Conservation (phyloP, 345 rosid species). For the Bretschneidera sinensis region DNA sequence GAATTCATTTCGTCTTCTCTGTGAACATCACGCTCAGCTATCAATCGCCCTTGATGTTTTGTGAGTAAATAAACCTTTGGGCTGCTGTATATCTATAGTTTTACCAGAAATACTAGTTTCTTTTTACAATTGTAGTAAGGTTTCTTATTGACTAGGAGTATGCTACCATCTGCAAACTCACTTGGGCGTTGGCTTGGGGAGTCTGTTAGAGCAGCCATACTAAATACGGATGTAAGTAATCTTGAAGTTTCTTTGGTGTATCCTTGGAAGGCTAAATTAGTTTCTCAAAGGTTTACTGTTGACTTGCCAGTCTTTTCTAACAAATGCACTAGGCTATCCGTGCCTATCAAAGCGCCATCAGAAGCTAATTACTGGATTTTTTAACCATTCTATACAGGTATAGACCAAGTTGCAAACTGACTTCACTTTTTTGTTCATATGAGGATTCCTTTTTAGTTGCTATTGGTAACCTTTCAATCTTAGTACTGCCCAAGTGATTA, state of each 20-base stretch:
- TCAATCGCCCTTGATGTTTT: slow-evolving; percentile 77
- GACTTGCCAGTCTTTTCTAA: slow-evolving; percentile 63
- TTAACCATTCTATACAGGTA: slow-evolving; percentile 92
- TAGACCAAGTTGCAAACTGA: not conserved
- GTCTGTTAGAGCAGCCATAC: slow-evolving; percentile 70
- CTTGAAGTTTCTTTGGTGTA: not conserved
- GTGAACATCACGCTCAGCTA: slow-evolving; percentile 89
- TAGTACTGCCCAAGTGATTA: not conserved
- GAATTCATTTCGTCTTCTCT: slow-evolving; percentile 87
- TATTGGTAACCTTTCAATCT: not conserved
- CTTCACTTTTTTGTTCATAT: slow-evolving; percentile 1
- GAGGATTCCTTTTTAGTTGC: not conserved
- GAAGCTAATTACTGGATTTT: slow-evolving; percentile 61
- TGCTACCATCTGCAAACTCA: slow-evolving; percentile 54
- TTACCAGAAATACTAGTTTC: not conserved
- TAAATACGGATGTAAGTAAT: slow-evolving; percentile 64
- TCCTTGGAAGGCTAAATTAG: not conserved
- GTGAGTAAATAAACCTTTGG: slow-evolving; percentile 42
- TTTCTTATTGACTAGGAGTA: slow-evolving; percentile 42
- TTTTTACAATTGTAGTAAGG: slow-evolving; percentile 2
- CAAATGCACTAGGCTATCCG: slow-evolving; percentile 87
- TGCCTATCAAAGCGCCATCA: slow-evolving; percentile 93
- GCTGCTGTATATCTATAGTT: not conserved
- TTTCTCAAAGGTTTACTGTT: slow-evolving; percentile 7
- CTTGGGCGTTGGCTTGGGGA: slow-evolving; percentile 79